Conservation (phyloP, 441 rosid species). For the Gossypium lobatum region DNA sequence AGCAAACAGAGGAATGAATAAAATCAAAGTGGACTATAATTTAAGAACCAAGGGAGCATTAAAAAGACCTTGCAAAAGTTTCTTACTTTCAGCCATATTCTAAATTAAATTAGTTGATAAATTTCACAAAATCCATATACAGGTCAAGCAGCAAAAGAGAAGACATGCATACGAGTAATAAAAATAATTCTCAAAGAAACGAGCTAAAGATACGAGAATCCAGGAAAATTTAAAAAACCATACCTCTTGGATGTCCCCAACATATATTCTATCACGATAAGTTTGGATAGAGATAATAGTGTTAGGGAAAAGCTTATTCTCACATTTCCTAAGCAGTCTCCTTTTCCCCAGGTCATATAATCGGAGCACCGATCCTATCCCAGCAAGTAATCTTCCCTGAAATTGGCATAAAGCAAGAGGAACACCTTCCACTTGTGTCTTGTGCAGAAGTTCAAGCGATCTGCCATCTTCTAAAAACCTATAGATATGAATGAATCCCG, state of each 20-base stretch:
- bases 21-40: background rate
- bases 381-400: conserved; percentile 88
- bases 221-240: conserved; percentile 15
- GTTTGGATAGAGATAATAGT: conserved; percentile 66
- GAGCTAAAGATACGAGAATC: background rate
- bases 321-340: conserved; percentile 85
- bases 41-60: background rate
- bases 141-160: conserved; percentile 4
- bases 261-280: conserved; percentile 88
- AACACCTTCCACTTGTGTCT: conserved; percentile 93
- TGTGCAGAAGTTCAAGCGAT: conserved; percentile 82
- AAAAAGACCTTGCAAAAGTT: background rate
- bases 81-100: background rate
- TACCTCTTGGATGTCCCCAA: conserved; percentile 95
- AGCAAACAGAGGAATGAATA: background rate
- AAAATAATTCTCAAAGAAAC: background rate
- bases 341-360: conserved; percentile 89
- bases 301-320: conserved; percentile 90
- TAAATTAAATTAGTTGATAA: background rate
- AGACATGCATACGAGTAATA: background rate
- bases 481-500: conserved; percentile 82
- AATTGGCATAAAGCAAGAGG: conserved; percentile 87
- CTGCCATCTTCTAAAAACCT: conserved; percentile 87
- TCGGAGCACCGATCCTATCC: conserved; percentile 83
- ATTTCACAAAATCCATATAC: background rate